A percentile compares a stretch with the other conserved stretches of the same genome.
Evolutionary conservation across 1,284 basidiomycete genomes (phyloP).

Genomic region (Naganishia cerealis): DNA sequence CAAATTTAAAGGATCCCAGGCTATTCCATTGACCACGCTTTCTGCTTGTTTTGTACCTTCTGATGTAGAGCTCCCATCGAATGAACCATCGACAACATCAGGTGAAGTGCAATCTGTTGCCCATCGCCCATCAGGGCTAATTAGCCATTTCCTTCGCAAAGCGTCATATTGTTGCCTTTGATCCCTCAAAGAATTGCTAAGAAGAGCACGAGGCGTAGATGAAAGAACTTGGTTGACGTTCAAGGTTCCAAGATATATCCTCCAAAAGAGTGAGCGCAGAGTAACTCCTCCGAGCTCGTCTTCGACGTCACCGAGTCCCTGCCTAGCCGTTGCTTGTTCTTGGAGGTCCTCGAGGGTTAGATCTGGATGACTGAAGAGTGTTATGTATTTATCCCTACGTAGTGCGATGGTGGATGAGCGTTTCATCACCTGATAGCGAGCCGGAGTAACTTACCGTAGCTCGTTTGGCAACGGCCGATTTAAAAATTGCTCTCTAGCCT

Average conservation of each 20-base stretch:
- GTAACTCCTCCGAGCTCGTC: conserved; percentile 30
- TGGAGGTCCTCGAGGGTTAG: conserved; percentile 28
- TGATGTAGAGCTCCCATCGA: background rate
- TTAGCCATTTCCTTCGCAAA: conserved; percentile 51
- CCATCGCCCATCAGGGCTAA: conserved; percentile 57
- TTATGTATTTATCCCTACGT: conserved; percentile 29
- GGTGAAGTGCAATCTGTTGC: conserved; percentile 52
- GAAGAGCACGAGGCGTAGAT: conserved; percentile 1
- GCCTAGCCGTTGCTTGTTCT: conserved; percentile 18
- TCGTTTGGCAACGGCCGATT: conserved; percentile 25
- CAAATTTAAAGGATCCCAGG: conserved; percentile 78
- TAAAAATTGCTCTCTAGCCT: conserved; percentile 3
- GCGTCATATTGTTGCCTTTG: conserved; percentile 42
- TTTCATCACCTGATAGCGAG: no score
- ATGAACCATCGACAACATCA: conserved; percentile 36
- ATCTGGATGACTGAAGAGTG: conserved; percentile 32
- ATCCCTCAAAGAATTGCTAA: background rate
- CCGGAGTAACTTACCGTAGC: conserved; percentile 11
- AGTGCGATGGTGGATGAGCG: background rate
- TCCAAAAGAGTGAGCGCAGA: conserved; percentile 30
- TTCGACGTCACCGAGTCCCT: conserved; percentile 26
- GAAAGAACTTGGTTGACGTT: conserved; percentile 15
- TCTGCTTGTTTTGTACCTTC: conserved; percentile 16
- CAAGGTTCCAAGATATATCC: conserved; percentile 28
- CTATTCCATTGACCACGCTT: conserved; percentile 22